Conservation (phyloP, 1,284 basidiomycete species). For the Amylostereum areolatum region DNA sequence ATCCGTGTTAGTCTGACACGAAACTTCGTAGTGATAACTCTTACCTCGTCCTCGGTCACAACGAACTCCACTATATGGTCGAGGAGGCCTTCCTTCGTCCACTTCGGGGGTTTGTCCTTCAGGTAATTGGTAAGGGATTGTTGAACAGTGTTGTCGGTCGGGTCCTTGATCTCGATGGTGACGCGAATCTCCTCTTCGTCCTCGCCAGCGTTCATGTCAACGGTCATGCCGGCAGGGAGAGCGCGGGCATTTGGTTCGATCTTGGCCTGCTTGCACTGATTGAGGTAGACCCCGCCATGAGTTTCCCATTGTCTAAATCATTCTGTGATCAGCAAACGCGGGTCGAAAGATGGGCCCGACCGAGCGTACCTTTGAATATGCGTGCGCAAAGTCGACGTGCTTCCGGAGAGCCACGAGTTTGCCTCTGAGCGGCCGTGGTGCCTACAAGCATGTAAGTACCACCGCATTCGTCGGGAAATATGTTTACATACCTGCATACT, state of each 20-base stretch:
- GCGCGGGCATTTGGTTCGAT: no score
- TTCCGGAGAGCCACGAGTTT: no score
- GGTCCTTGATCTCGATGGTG: no score
- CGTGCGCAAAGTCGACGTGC: background rate
- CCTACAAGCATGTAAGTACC: no score
- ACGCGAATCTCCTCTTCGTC: background rate
- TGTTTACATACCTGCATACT: no score
- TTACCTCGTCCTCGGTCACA: slow-evolving; percentile 5
- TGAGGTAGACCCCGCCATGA: background rate
- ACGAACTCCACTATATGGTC: slow-evolving; percentile 7
- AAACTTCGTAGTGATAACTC: background rate
- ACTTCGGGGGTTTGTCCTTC: background rate
- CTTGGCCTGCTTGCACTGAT: background rate
- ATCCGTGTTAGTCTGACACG: background rate
- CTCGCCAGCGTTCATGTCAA: background rate
- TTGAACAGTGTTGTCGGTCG: no score
- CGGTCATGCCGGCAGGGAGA: background rate
- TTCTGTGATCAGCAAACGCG: background rate
- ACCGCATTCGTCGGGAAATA: no score
- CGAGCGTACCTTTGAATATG: background rate
- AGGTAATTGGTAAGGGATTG: background rate
- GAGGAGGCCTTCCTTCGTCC: background rate
- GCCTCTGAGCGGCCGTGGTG: no score
- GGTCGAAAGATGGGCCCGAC: background rate
- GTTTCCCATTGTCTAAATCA: background rate